These are phyloP conservation scores for Hirsutella minnesotensis DNA, from an alignment of 2,329 filamentous ascomycete genomes.

Conservation along the genomic window DNA sequence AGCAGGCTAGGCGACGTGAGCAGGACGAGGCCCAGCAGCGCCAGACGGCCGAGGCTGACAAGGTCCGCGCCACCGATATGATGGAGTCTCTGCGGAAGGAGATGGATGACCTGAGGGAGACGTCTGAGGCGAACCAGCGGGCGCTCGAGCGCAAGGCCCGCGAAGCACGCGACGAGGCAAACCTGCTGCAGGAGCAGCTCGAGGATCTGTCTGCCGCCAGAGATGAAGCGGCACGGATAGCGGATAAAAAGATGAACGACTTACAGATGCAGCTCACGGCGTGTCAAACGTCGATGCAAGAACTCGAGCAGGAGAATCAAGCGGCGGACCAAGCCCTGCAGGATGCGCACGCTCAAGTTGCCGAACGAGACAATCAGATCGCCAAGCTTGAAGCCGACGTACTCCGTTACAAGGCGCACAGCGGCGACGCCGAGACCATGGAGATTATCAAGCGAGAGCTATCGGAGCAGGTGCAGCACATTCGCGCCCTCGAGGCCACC, in stretches of 20 bases:
- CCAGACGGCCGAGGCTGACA: constrained; percentile 46
- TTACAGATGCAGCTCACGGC: constrained; percentile 39
- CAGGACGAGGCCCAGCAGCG: constrained; percentile 70
- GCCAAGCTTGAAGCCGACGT: constrained; percentile 74
- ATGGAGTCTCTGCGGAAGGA: constrained; percentile 39
- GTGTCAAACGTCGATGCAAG: constrained; percentile 37
- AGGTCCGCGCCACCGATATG: constrained; percentile 35
- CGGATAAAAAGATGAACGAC: constrained; percentile 42
- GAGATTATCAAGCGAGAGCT: constrained; percentile 78
- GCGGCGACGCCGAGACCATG: constrained; percentile 76
- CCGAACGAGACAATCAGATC: constrained; percentile 57
- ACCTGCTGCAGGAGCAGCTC: constrained; percentile 64
- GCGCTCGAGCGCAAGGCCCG: constrained; percentile 58
- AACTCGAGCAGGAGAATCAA: constrained; percentile 46
- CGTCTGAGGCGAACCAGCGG: constrained; percentile 42
- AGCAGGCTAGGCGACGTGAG: constrained; percentile 68
- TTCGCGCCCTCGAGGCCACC: constrained; percentile 67
- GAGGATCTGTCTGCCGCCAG: constrained; percentile 55
- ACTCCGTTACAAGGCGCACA: constrained; percentile 71
- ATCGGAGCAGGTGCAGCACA: constrained; percentile 84
- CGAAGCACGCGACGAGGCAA: constrained; percentile 61
- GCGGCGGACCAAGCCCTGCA: constrained; percentile 44
- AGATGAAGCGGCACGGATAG: constrained; percentile 56
- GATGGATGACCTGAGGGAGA: constrained; percentile 37
- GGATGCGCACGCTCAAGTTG: constrained; percentile 52